Conservation (phyloP, 176 grass and related monocot species). For the Eremochloa ophiuroides region DNA sequence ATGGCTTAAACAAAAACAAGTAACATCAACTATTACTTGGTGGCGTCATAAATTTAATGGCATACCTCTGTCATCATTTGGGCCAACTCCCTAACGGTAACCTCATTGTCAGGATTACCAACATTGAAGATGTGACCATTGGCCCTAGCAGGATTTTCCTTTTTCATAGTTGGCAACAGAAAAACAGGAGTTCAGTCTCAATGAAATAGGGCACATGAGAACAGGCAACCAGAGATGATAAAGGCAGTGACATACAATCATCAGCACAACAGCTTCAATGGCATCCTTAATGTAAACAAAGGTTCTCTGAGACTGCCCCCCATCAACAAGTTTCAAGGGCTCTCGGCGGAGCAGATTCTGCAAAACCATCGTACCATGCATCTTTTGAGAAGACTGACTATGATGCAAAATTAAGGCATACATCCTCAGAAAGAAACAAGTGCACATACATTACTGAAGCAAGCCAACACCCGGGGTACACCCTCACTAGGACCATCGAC, state of each 20-base stretch:
- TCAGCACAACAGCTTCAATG: slow-evolving; percentile 93
- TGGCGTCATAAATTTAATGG: not conserved
- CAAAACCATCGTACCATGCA: slow-evolving; percentile 24
- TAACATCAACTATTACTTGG: not conserved
- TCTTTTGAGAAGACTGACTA: slow-evolving; percentile 3
- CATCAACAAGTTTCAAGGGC: slow-evolving; percentile 88
- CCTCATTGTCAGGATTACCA: slow-evolving; percentile 95
- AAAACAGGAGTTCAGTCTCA: not conserved
- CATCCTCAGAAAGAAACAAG: not conserved
- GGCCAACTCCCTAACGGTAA: slow-evolving; percentile 79
- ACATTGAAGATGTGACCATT: slow-evolving; percentile 96
- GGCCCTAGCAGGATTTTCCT: slow-evolving; percentile 88
- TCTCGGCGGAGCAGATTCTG: slow-evolving; percentile 91
- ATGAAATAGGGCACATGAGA: not conserved
- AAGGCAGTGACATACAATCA: slow-evolving; percentile 58
- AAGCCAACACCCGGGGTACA: slow-evolving; percentile 92
- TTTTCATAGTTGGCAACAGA: not conserved
- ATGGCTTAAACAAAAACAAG: not conserved
- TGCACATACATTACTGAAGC: slow-evolving; percentile 88
- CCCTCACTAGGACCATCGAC: slow-evolving; percentile 96
- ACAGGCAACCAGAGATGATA: not conserved
- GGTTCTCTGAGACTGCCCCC: slow-evolving; percentile 85
- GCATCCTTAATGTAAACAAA: slow-evolving; percentile 99
- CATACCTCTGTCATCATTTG: slow-evolving; percentile 90
- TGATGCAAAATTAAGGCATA: not conserved